Base-by-base conservation (phyloP, 1,284 basidiomycete genomes). In the Apiotrichum akiyoshidainum region DNA sequence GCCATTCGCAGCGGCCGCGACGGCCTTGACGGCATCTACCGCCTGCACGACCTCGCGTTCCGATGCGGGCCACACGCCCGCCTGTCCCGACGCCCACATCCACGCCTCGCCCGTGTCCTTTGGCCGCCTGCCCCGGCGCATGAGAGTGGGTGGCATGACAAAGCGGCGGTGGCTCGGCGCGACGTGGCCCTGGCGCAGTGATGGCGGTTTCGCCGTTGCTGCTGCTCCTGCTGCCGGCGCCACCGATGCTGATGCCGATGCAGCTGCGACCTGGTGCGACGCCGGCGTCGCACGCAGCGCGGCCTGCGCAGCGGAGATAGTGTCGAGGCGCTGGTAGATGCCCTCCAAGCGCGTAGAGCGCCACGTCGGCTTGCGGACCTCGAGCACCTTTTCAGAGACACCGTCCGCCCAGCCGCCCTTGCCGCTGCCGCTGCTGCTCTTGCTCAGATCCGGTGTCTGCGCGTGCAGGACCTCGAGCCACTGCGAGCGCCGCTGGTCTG, bases 361-460 rank as follows among this genome's bases (percentile, higher is more conserved):
- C 77, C 77, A 78, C 14, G 67, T 64, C 22, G 76, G 75, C 11
- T 70, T 73, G 44, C 76, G 66, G 11, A 96, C 92, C 42, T 93
- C 90, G 66, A 91, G 68, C 0, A 89, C 88, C 39, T 86, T 87
- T 56, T 84, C 83, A 57, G 81, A 79, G 77, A 84, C 64, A 78
- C 81, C 49, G 1, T 68, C 62, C 1, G 65, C 66, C 66, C 66
- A 69, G 0, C 78, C 82, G 76, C 92, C 93, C 72, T 94, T 92
- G 65, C 80, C 81, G 33, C 46, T 34, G 48, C 88, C 34, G 42
- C 37, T 92, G 65, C 80, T 81, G 33, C 33, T 34, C 49, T 88
- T 39, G 42, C 37, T 22, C 21, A 48, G 34, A 10, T 54, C 57
- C 6, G 52, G 55, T 8, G 51, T 31, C 37, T 54, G 44, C 11